Conservation (phyloP, 768 basidiomycete species). For the Gloeopeniophorella convolvens region DNA sequence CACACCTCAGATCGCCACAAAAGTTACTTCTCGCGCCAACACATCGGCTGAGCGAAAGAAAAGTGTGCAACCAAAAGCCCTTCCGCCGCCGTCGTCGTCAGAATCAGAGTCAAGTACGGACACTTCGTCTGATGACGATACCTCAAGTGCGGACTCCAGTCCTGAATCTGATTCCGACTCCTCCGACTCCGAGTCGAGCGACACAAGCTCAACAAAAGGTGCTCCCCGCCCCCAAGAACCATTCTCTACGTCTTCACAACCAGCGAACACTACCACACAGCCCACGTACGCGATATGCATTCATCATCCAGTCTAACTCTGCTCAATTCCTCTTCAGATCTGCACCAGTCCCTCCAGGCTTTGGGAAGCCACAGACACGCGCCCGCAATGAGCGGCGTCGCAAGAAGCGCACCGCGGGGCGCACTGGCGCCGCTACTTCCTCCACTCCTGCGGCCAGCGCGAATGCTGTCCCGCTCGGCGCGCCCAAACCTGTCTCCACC, state of each 20-base stretch:
- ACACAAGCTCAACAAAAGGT: conserved; percentile 21
- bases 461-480: conserved; percentile 42
- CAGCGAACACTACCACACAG: background rate
- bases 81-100: conserved; percentile 1
- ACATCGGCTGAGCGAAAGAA: too few species aligned
- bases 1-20: too few species aligned
- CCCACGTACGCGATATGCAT: conserved; percentile 1
- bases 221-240: background rate
- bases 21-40: too few species aligned
- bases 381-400: conserved; percentile 53
- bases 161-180: conserved; percentile 23
- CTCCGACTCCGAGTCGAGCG: conserved; percentile 22
- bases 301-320: background rate
- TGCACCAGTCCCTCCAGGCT: conserved; percentile 46
- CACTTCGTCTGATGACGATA: conserved; percentile 19
- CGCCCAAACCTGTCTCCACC: background rate
- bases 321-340: conserved; percentile 9
- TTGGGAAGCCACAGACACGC: conserved; percentile 52
- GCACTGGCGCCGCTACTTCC: conserved; percentile 15
- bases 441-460: conserved; percentile 30
- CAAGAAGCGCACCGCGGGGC: conserved; percentile 35
- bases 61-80: too few species aligned
- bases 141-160: conserved; percentile 23
- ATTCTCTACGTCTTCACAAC: background rate
- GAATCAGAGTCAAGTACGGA: conserved; percentile 2